These are phyloP conservation scores for Epichloe glyceriae DNA, from an alignment of 2,329 filamentous ascomycete genomes.

Conservation along the genomic window DNA sequence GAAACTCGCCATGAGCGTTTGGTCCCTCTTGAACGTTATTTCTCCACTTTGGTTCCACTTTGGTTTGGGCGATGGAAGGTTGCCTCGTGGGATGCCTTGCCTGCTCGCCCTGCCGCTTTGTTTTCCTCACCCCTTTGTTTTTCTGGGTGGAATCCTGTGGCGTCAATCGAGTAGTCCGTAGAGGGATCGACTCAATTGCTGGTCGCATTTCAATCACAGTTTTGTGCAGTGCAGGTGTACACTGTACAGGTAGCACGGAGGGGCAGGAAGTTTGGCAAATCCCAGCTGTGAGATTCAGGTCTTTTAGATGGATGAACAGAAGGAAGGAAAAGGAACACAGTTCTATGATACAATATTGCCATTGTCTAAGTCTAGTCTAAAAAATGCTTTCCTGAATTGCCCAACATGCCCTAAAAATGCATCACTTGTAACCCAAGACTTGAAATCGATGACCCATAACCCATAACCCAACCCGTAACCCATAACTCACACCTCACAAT, in stretches of 20 bases:
- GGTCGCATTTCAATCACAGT: not conserved
- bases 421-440: not conserved
- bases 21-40: not conserved
- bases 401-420: not conserved
- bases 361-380: conserved; percentile 1
- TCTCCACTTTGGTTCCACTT: not conserved
- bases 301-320: not conserved
- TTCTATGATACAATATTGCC: conserved; percentile 2
- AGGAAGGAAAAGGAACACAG: not conserved
- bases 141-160: not conserved
- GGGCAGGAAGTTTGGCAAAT: too few relatives aligned
- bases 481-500: not conserved
- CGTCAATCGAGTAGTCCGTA: not conserved
- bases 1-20: too few relatives aligned
- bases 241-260: too few relatives aligned
- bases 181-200: not conserved
- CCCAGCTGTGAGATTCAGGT: too few relatives aligned
- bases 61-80: not conserved
- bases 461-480: not conserved
- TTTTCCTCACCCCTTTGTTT: not conserved
- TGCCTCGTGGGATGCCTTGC: not conserved
- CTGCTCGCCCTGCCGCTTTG: not conserved
- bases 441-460: not conserved
- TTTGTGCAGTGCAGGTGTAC: not conserved
- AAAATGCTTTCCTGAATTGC: not conserved